Evolutionary conservation across 2,329 filamentous ascomycete genomes (phyloP), one percentile per base, ranked within the genome.

Genomic region (Ilyonectria sp.): DNA sequence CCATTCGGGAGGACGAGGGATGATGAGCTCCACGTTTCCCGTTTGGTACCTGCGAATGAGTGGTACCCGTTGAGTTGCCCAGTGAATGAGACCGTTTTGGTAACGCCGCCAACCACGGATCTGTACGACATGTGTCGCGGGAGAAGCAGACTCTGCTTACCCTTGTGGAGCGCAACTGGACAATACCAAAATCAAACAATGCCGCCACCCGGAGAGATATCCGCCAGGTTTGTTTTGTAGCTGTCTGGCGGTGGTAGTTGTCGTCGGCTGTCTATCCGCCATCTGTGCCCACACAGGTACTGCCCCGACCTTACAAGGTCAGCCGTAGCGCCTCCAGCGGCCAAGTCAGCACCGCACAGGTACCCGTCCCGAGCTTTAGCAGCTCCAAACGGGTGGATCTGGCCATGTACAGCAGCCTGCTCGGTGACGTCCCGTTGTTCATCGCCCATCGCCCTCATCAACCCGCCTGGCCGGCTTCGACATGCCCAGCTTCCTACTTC

Each of bases 11-110:
- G 7, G 40, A 35, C 17, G 43, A 47, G 53, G 11, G 35, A 29
- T 29, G 35, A 29, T 29, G 29, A 33, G 55, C 35, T 47, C 55
- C 60, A 67, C 60, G 63, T 65, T 57, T 56, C 40, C 37, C 49
- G 23, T 8, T 21, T 19, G 49, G 29, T 21, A 33, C 21, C 21
- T 21, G 21, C 40, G 29, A 46, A 19, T 53, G 55, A 43, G 9
- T 19, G 29, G 49, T 19, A 33, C 13, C 46, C 7, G 46, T 49
- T 52, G 64, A 26, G 69, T 67, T 73, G 69, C 63, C 65, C 44
- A 73, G 67, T 66, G 68, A 37, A 74, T 68, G 67, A 65, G 57
- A 70, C 59, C 53, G 53, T 60, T 62, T 50, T 55, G 61, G 64
- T 53, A 71, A 65, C 29, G 59, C 17, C 65, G 72, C 55, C 70